These are phyloP conservation scores for Kodamaea alishanica DNA, from an alignment of 1,139 yeast species.

Conservation along the genomic window DNA sequence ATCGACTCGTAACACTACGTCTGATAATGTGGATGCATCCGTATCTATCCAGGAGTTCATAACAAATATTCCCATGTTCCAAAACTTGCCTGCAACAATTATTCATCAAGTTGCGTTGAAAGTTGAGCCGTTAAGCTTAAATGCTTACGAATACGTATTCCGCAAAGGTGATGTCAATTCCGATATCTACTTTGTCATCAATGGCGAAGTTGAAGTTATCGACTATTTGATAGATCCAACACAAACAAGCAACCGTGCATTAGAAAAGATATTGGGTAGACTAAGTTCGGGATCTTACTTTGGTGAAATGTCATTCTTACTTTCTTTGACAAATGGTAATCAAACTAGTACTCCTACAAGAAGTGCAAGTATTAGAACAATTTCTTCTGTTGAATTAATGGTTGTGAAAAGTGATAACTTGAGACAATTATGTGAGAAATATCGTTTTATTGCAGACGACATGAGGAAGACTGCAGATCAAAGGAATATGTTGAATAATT, in stretches of 20 bases:
- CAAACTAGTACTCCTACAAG: conserved; percentile 27
- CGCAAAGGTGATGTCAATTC: conserved; percentile 57
- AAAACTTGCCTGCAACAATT: conserved; percentile 51
- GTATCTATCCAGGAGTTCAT: conserved; percentile 56
- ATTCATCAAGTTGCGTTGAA: conserved; percentile 62
- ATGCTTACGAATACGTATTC: conserved; percentile 58
- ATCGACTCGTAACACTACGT: conserved; percentile 5
- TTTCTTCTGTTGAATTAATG: conserved; percentile 56
- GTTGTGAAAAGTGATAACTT: conserved; percentile 54
- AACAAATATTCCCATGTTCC: conserved; percentile 55
- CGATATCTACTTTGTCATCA: conserved; percentile 62
- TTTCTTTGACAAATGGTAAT: conserved; percentile 38
- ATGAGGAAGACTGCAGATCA: conserved; percentile 59
- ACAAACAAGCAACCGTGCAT: conserved; percentile 9
- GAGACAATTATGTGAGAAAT: conserved; percentile 49
- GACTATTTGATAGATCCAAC: conserved; percentile 30
- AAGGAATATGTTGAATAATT: conserved; percentile 28
- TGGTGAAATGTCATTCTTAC: conserved; percentile 72
- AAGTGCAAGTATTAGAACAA: conserved; percentile 61
- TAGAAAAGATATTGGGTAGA: conserved; percentile 51
- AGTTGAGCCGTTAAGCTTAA: conserved; percentile 52
- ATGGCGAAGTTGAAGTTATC: conserved; percentile 69
- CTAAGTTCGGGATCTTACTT: conserved; percentile 62
- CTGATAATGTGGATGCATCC: conserved; percentile 45
- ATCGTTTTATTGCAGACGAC: conserved; percentile 56